Base-by-base conservation (phyloP, 257 asterid species). In the Mentha longifolia region DNA sequence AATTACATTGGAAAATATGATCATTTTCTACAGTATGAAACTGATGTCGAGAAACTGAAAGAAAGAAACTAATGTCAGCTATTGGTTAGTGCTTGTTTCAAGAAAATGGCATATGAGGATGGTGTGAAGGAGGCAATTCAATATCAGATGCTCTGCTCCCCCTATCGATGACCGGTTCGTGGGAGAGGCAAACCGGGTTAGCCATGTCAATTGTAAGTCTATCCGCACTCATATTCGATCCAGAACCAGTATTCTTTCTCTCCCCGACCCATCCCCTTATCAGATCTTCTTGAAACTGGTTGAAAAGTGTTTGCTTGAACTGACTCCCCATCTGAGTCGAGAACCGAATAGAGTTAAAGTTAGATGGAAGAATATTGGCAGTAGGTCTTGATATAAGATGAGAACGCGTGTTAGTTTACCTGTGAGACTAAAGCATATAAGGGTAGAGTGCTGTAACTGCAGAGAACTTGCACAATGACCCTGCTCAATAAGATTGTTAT, bases 241-340 rank as follows among this genome's bases (percentile, higher is more conserved):
- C 43, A 7, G 80, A 31, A 42, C 55, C 25, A 22, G 2, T 22
- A 22, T 22, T n/a, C n/a, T n/a, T 72, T 47, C 43, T 55, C 1
- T 17, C 74, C 39, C 10, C 16, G 65, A 60, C 87, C 97, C 92
- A 88, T 1, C 3, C 16, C 39, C 1, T 3, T 14, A 92, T n/a
- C 37, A 71, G 61, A 0, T 7, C 79, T 4, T 69, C 74, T 3
- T 19, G 65, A 7, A 12, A 60, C 28, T 78, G 71, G 4, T 79
- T 74, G 43, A 92, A 90, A 20, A 92, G 35, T 6, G 90, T 89
- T 70, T 78, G 71, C 81, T 87, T 90, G 43, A 88, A 92, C 80
- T 61, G 75, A 77, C 85, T 87, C 9, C 97, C 96, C 98, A 92
- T 92, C 98, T 92, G 84, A 73, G 71, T 68, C 19, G 17, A 43